Base-by-base conservation (phyloP, 2,329 filamentous ascomycete genomes). In the Chrysoporthe austroafricana region DNA sequence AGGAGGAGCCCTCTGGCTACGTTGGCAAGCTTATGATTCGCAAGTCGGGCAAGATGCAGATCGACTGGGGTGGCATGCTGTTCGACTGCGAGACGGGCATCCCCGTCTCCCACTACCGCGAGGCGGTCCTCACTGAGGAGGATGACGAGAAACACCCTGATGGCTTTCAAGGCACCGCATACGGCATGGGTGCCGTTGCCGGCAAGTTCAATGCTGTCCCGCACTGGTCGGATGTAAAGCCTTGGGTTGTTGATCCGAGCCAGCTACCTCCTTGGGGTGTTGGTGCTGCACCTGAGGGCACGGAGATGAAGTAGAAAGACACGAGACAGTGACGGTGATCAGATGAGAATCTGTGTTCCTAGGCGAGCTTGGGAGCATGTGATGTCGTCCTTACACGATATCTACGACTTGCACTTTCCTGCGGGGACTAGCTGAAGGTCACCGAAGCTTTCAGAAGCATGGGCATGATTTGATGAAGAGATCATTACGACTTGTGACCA, bases 111-210 rank as follows among this genome's bases (percentile, higher is more conserved):
- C 90, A 89, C 73, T 72, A 88, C 69, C 88, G 85, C 13, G 86
- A 85, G 50, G 86, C 86, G 2, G 84, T 88, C 62, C 82, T 90
- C 64, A 80, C 89, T 8, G 87, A 89, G 73, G 82, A 87, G 72
- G 82, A 82, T 50, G 85, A 88, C 66, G 81, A 84, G 73, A 86
- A 86, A 74, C 78, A 78, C 62, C 70, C 76, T 9, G 79, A 77
- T 7, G 76, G 78, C n/a, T 64, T 79, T 39, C 77, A 81, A 52
- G 87, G 86, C 21, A 81, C 81, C 60, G 85, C 85, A 42, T 84
- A 85, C 66, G 86, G 86, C 59, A 88, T 90, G 86, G 88, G 88
- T 61, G 84, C 85, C 73, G 83, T 90, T 68, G 85, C 86, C 80
- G 87, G 86, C 62, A 85, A 86, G 69, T 90, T 90, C 75, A 83